phyloP scores from a whole-genome alignment of 2,329 filamentous ascomycete species.

The Phialophora chinensis region DNA sequence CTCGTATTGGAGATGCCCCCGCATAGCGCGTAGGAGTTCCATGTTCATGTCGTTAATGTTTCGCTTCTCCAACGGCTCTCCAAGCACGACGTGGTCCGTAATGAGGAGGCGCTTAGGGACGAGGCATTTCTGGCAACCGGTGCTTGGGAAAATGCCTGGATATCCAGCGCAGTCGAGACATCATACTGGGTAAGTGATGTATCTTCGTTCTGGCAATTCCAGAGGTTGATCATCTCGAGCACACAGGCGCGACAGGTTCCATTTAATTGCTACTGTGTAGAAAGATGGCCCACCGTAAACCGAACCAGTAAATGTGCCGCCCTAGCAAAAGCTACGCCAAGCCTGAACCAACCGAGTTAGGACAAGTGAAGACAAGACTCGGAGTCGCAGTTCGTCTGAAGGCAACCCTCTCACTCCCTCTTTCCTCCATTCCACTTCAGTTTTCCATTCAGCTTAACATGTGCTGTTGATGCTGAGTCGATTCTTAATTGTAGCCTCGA shows the following conservation, averaged over 20 bases:
- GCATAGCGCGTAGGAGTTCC: neutral
- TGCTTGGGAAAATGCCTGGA: neutral
- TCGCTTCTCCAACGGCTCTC: neutral
- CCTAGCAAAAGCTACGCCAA: neutral
- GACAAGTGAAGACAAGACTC: neutral
- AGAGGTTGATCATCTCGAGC: neutral
- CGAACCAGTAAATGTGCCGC: neutral
- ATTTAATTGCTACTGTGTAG: neutral
- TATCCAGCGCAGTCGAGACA: too few relatives aligned
- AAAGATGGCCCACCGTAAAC: neutral
- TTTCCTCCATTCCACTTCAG: neutral
- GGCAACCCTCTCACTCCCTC: neutral
- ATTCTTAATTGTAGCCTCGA: neutral
- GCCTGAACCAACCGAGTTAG: neutral
- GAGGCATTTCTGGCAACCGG: neutral
- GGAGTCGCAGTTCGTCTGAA: neutral
- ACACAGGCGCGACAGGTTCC: neutral
- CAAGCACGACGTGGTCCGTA: neutral
- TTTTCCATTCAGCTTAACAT: neutral
- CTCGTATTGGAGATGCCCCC: neutral
- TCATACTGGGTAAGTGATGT: neutral
- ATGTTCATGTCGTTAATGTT: neutral
- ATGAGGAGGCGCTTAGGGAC: neutral
- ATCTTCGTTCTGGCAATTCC: neutral
- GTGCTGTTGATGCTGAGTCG: neutral